Evolutionary conservation across 192 early-diverging fungal genomes (phyloP), one percentile per base, ranked within the genome.

Genomic region (Paraglomus brasilianum): DNA sequence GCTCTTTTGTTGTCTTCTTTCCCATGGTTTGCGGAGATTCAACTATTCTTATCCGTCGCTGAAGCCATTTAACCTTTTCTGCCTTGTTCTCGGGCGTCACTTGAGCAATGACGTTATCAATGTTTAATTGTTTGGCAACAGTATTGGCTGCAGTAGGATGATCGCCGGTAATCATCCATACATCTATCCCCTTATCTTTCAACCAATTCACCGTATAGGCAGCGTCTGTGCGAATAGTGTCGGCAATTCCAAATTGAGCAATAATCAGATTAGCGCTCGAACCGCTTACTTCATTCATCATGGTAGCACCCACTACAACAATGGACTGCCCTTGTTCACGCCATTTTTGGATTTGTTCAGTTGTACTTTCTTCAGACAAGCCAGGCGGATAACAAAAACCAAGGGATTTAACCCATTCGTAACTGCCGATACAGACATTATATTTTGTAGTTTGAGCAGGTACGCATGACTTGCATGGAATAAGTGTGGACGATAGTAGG

Each of bases 111-210:
- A 93, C 79, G 19, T 83, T 74, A 10, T 68, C 70, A 48, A 94
- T 91, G 0, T 91, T 91, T 14, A 94, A 56, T 72, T 81, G 71
- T 39, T 60, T 51, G 10, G 85, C 91, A 24, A 92, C 85, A 0
- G 84, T 83, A 38, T 78, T 62, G 0, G 87, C 92, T 4, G 90
- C 89, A 5, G 72, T 72, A 0, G 66, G 75, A 75, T 87, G 82
- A 72, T 94, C 92, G 24, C 92, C 92, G 0, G 92, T 91, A 56
- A 92, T 69, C 88, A 94, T 92, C 83, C 87, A 87, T 6, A 91
- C 87, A 49, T 87, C 80, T 17, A 92, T 75, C 1, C 88, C 86
- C 13, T 71, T 77, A 8, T 60, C 59, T 9, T 71, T 72, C 10
- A 94, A 75, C 14, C 60, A 61, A 5, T 53, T 53, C 24, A 94